Base-by-base conservation (phyloP, 2,329 filamentous ascomycete species). In the Dothiorella sarmentorum region DNA sequence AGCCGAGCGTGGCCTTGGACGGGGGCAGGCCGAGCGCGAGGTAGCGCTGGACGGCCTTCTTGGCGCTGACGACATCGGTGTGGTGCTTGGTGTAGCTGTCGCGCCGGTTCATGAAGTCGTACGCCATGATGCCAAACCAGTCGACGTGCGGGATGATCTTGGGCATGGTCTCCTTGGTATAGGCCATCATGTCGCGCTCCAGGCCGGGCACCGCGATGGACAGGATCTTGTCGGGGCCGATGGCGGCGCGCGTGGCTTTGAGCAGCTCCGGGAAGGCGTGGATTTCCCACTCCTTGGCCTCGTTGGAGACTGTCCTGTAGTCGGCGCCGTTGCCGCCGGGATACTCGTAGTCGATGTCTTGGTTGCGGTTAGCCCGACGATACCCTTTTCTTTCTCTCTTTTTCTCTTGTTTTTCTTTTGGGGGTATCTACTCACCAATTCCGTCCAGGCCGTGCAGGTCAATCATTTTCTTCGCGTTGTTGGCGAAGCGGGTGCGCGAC, bases 121-220 rank as follows among this genome's bases (percentile, higher is more conserved):
- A 90, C 1, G 82, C 80, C 86, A 89, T 89, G 62, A 90, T 75
- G 64, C 89, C 89, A 66, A 89, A 76, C 66, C 85, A 86, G 67
- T 90, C 85, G 17, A 89, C 79, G 1, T 78, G 76, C 11, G 74
- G 68, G 75, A 81, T 82, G 63, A 89, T 87, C 59, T 77, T 73
- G 1, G 84, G 83, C 0, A 84, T 76, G 7, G 82, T 82, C 22
- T 79, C 70, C 4, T 74, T 61, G 0, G 80, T 86, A 67, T 83
- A 89, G n/a, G 84, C 86, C 3, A 89, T 80, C 83, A 89, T 87
- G 66, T 90, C 87, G 13, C 75, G 73, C 37, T 77, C 74, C 15
- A 83, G 78, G 2, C 83, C 87, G 0, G 87, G 87, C 0, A 87
- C 84, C 3, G 87, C 86, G 37, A 87, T 83, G 0, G 87, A 88